Base-by-base conservation (phyloP, 176 grass and related monocot genomes). In the Cenchrus fungigraminus region DNA sequence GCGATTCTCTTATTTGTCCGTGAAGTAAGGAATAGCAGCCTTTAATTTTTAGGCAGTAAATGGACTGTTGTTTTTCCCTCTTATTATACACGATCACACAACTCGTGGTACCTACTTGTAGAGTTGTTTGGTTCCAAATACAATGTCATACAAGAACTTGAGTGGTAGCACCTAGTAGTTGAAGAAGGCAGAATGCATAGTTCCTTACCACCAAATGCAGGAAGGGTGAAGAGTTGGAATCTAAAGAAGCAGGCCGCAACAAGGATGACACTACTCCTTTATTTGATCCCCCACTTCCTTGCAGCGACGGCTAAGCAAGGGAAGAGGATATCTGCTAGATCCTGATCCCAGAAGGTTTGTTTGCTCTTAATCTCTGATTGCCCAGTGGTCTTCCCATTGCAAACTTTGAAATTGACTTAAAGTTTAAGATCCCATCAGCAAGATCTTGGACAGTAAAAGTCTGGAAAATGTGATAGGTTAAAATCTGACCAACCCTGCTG, bases 1-100 rank as follows among this genome's bases (percentile, higher is more conserved):
- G 17, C 58, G 56, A 82, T 78, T 72, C 66, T 51, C 47, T 42
- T 19, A 73, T 78, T 71, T 73, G 73, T 43, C 12, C 14, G 45
- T 55, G 57, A 90, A 90, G 88, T 51, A 82, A 76, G 55, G 34
- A 46, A 85, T 70, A 85, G 16, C 60, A 29, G 70, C 70, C 86
- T 83, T 83, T 53, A 65, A 57, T 47, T 67, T 82, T 83, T 52
- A 72, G 83, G 65, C 43, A 59, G 72, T 29, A 52, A 78, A 86
- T 17, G 20, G 51, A 25, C 60, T 68, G 12, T 54, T 14, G 1
- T 79, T 71, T 70, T 25, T 29, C 55, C 49, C 9, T 56, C 9
- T 31, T 53, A 63, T 45, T 70, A 40, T 81, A 59, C 40, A 89
- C 54, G 54, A 71, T 55, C 83, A 64, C 55, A 86, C 63, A 85